Evolutionary conservation across 1,284 basidiomycete genomes (phyloP), one percentile per base, ranked within the genome.

Genomic region (Microbotryum violaceum): DNA sequence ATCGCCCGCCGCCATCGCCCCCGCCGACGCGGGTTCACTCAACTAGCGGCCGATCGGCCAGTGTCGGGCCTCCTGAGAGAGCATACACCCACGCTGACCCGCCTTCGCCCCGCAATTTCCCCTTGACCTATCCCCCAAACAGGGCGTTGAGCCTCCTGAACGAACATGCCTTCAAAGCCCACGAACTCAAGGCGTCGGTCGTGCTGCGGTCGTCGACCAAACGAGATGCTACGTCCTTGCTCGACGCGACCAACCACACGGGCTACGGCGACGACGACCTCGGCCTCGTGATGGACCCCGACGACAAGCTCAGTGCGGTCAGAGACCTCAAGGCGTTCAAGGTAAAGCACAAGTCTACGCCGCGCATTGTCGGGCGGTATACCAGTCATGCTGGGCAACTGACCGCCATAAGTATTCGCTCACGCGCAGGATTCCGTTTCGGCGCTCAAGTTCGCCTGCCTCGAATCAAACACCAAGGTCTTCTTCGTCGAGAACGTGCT

Each of bases 401-500:
- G 49, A 56, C 29, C 33, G 31, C 27, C 21, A 21, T 27, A 20
- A 25, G 7, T 31, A 31, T 25, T 31, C 45, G 27, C 33, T 21
- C 37, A 3, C 49, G 4, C 52, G 27, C 56, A 68, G 66, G 62
- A 66, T 16, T 56, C 58, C 8, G 61, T 68, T n/a, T 68, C 67
- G 55, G 58, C 54, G 4, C 62, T 68, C 58, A 68, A 68, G 54
- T 66, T 68, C 31, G 67, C 67, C 25, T 68, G 66, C 55, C 60
- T 68, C 48, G 67, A 68, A 29, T 62, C 65, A 48, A 64, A 62
- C 50, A 63, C 61, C 52, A 62, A 64, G 23, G 58, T 66, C 21
- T 60, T 60, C 25, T 66, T 68, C 33, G 33, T 61, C 29, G 56
- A 49, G 10, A 64, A 68, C 45, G 49, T 68, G 46, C 49, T 62